phyloP scores from a whole-genome alignment of 2,329 filamentous ascomycete species.

The Trichoderma cornu-damae region DNA sequence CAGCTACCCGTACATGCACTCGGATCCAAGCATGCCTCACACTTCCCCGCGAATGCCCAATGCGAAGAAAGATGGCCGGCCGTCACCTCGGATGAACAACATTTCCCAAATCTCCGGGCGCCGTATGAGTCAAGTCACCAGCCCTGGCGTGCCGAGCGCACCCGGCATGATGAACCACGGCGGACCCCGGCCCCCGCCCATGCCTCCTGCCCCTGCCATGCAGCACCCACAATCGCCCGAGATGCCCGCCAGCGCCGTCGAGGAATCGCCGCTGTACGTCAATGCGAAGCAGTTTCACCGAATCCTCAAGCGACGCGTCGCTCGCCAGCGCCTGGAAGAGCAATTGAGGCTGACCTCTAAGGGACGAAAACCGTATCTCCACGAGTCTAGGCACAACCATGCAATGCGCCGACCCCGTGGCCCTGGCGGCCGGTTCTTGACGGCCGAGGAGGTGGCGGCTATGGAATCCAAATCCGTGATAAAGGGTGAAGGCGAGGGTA shows the following conservation, averaged over 20 bases:
- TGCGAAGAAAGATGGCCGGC: slow-evolving; percentile 64
- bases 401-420: slow-evolving; percentile 94
- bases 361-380: slow-evolving; percentile 91
- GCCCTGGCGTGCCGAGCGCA: slow-evolving; percentile 67
- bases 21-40: slow-evolving; percentile 62
- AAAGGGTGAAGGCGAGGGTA: slow-evolving; percentile 34
- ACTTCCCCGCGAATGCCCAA: slow-evolving; percentile 79
- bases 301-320: slow-evolving; percentile 89
- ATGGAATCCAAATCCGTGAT: slow-evolving; percentile 65
- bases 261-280: slow-evolving; percentile 94
- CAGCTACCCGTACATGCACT: slow-evolving; percentile 65
- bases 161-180: slow-evolving; percentile 72
- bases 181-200: slow-evolving; percentile 50
- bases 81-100: slow-evolving; percentile 70
- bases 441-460: slow-evolving; percentile 87
- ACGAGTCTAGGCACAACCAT: slow-evolving; percentile 96
- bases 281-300: slow-evolving; percentile 99
- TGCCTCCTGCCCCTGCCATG: slow-evolving; percentile 59
- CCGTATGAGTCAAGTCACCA: slow-evolving; percentile 72
- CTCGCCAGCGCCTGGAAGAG: slow-evolving; percentile 89
- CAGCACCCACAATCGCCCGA: slow-evolving; percentile 73
- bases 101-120: slow-evolving; percentile 56
- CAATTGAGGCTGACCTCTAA: slow-evolving; percentile 88
- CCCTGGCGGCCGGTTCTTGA: slow-evolving; percentile 91
- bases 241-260: slow-evolving; percentile 63